phyloP scores from a whole-genome alignment of 352 stramenopile species.

The Phytopythium mirpurense region DNA sequence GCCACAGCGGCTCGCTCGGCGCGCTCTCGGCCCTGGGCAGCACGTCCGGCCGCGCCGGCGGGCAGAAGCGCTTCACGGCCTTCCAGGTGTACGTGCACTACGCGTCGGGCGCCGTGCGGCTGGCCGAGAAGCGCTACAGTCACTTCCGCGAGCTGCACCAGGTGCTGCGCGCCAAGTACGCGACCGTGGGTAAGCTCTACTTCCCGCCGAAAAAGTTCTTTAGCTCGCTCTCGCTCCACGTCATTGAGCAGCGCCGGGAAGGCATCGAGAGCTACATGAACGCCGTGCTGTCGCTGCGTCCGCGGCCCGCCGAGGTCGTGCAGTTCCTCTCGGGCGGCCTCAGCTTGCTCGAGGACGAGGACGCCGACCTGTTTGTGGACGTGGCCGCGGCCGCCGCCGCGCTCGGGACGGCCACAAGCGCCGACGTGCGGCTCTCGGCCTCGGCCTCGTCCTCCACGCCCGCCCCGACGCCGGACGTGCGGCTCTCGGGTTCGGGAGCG shows the following conservation, averaged over 20 bases:
- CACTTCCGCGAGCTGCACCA: slow-evolving; percentile 86
- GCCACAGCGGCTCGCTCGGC: slow-evolving; percentile 34
- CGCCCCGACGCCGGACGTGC: neutral
- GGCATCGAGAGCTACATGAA: slow-evolving; percentile 84
- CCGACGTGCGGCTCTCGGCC: slow-evolving; percentile 19
- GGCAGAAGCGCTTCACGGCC: slow-evolving; percentile 69
- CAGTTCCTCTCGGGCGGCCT: slow-evolving; percentile 54
- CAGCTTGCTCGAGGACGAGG: slow-evolving; percentile 41
- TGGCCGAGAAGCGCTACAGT: slow-evolving; percentile 75
- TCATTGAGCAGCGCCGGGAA: slow-evolving; percentile 82
- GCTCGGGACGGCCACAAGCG: slow-evolving; percentile 4
- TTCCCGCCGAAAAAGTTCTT: slow-evolving; percentile 88
- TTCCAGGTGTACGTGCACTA: slow-evolving; percentile 79
- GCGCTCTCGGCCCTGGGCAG: slow-evolving; percentile 15
- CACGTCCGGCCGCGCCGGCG: slow-evolving; percentile 11
- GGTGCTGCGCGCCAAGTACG: slow-evolving; percentile 70
- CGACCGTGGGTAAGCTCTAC: slow-evolving; percentile 72
- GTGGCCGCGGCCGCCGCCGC: slow-evolving; percentile 20
- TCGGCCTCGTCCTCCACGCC: slow-evolving; percentile 16
- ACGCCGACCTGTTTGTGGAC: slow-evolving; percentile 49
- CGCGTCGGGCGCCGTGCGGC: slow-evolving; percentile 51
- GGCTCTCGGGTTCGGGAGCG: neutral
- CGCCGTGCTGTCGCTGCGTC: slow-evolving; percentile 61
- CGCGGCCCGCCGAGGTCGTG: slow-evolving; percentile 59
- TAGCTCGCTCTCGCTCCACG: slow-evolving; percentile 78